Evolutionary conservation across 495 filamentous ascomycete species (phyloP).

Genomic region (Articulospora tetracladia): DNA sequence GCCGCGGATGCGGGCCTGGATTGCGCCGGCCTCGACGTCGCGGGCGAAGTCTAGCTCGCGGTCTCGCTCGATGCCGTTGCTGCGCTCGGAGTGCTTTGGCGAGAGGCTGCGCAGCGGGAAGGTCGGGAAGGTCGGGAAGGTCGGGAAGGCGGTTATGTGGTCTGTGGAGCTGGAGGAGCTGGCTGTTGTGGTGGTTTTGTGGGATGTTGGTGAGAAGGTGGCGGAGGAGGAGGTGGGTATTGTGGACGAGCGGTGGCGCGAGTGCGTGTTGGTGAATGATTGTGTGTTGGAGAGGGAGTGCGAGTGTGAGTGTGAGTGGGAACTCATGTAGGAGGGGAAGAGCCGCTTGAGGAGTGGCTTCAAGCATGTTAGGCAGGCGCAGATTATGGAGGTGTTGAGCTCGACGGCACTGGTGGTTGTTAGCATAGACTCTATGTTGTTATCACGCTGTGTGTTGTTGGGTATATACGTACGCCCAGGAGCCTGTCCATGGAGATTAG

Average conservation of each 20-base stretch:
- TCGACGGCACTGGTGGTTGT: constrained; percentile 5
- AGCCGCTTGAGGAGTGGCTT: neutral
- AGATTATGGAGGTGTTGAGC: constrained; percentile 5
- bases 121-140: neutral
- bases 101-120: neutral
- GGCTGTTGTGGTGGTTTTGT: neutral
- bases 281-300: neutral
- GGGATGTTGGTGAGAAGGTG: neutral
- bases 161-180: neutral
- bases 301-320: neutral
- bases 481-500: neutral
- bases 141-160: too few relatives aligned
- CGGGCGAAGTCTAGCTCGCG: too few relatives aligned
- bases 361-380: constrained; percentile 1
- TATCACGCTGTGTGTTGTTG: neutral
- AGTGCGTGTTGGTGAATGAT: neutral
- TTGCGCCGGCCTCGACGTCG: neutral
- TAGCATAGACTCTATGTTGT: neutral
- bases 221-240: neutral
- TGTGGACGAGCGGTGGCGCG: neutral
- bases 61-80: neutral
- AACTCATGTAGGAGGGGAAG: neutral
- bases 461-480: neutral
- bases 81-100: neutral
- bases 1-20: neutral